Evolutionary conservation across 2,329 filamentous ascomycete genomes (phyloP).

Genomic region (Colletotrichum gloeosporioides): DNA sequence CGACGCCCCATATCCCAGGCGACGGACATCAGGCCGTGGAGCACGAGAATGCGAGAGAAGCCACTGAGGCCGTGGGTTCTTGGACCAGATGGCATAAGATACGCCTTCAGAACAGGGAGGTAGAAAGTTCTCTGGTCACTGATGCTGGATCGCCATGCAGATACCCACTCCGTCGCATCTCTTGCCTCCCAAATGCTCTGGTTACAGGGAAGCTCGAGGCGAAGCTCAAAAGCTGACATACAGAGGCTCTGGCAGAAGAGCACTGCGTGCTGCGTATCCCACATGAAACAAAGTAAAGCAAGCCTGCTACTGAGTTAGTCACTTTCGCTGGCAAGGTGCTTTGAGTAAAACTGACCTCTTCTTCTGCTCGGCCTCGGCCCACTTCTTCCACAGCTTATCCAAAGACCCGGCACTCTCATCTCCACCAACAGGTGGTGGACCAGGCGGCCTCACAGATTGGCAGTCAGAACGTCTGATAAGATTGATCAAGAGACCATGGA

Average conservation of each 20-base stretch:
- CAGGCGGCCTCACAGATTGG: constrained; percentile 34
- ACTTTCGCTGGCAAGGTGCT: accelerated
- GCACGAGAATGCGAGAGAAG: constrained; percentile 56
- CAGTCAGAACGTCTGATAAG: constrained; percentile 41
- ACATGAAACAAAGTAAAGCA: constrained; percentile 68
- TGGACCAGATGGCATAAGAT: constrained; percentile 51
- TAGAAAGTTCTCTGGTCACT: constrained; percentile 43
- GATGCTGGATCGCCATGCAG: constrained; percentile 33
- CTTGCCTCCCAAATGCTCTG: constrained; percentile 62
- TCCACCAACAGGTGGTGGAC: constrained; percentile 20
- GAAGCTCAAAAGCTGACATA: constrained; percentile 69
- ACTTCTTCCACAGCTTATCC: constrained; percentile 55
- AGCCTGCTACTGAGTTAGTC: constrained; percentile 34
- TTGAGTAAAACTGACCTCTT: constrained; percentile 47
- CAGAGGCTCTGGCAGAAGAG: constrained; percentile 70
- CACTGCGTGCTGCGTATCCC: constrained; percentile 70
- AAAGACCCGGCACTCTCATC: constrained; percentile 41
- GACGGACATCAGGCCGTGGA: constrained; percentile 68
- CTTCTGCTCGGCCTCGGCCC: constrained; percentile 61
- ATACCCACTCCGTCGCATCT: constrained; percentile 55
- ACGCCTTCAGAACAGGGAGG: constrained; percentile 59
- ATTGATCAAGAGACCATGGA: constrained; percentile 42
- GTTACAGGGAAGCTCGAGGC: constrained; percentile 60
- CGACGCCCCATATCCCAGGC: constrained; percentile 66
- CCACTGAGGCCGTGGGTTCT: constrained; percentile 49